Percentiles rank a stretch among this genome's conserved stretches.
These are phyloP conservation scores for Cudoniella acicularis DNA, from an alignment of 495 filamentous ascomycete species.

Conservation along the genomic window DNA sequence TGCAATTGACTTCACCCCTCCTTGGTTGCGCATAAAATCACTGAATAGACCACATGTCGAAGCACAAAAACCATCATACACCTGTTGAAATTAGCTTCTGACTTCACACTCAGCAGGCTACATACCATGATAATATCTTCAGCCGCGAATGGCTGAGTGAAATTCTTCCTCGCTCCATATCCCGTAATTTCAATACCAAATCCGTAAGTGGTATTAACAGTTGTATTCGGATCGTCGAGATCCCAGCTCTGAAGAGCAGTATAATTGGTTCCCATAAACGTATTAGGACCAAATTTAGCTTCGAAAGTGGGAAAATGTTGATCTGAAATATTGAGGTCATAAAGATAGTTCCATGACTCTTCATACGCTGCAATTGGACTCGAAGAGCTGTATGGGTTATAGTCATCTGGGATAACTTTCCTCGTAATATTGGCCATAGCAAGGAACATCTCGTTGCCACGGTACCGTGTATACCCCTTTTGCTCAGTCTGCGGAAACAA, in stretches of 20 bases:
- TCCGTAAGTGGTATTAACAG: too few species aligned
- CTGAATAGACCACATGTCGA: slow-evolving; percentile 58
- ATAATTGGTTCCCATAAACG: neutral
- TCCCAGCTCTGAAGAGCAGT: neutral
- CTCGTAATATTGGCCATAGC: neutral
- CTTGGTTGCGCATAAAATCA: slow-evolving; percentile 49
- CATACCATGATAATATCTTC: too few species aligned
- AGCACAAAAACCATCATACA: slow-evolving; percentile 57
- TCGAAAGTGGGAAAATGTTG: neutral
- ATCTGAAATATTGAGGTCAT: neutral
- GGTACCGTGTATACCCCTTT: slow-evolving; percentile 13
- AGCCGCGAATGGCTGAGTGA: too few species aligned
- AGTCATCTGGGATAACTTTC: neutral
- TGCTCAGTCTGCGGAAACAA: slow-evolving; percentile 27
- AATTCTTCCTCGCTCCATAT: too few species aligned
- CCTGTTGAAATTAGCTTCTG: too few species aligned
- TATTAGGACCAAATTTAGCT: neutral
- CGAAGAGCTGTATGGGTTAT: neutral
- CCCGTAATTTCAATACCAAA: too few species aligned
- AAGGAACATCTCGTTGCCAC: slow-evolving; percentile 4
- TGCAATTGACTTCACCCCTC: slow-evolving; percentile 53
- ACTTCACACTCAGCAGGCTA: too few species aligned
- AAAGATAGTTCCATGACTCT: neutral
- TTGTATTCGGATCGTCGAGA: neutral
- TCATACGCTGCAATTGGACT: neutral